Evolutionary conservation across 2,329 filamentous ascomycete species (phyloP).

Genomic region (Ascochyta clinopodiicola): DNA sequence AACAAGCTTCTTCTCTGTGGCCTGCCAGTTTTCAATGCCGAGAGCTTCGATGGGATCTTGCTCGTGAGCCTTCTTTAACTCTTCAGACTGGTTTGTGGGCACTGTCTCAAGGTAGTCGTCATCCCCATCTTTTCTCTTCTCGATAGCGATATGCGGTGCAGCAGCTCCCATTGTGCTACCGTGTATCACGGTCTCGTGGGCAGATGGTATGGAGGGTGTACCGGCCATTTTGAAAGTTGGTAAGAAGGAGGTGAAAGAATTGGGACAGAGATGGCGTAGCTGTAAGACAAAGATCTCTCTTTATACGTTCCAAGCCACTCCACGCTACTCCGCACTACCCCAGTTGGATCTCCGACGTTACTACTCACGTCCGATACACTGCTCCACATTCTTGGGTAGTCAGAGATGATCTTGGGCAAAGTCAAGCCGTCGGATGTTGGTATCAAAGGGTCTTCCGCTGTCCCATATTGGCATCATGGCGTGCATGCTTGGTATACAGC

Average conservation of each 20-base stretch:
- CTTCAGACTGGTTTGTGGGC: neutral
- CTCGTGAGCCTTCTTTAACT: neutral
- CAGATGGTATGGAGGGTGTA: neutral
- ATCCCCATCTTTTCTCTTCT: neutral
- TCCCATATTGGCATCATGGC: slow-evolving; percentile 1
- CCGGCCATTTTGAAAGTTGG: neutral
- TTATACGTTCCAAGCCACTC: neutral
- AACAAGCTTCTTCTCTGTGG: slow-evolving; percentile 15
- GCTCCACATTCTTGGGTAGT: neutral
- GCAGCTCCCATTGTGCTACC: neutral
- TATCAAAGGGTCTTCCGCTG: neutral
- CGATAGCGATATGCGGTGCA: neutral
- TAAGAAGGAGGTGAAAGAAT: too few species aligned
- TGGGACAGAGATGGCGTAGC: too few species aligned
- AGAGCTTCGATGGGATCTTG: slow-evolving; percentile 10
- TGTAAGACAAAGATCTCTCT: neutral
- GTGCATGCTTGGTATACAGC: neutral
- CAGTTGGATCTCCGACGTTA: slow-evolving; percentile 5
- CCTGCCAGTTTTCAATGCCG: slow-evolving; percentile 20
- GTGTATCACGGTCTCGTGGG: neutral
- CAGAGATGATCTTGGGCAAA: neutral
- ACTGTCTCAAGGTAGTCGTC: too few species aligned
- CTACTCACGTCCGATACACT: slow-evolving; percentile 5
- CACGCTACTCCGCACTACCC: slow-evolving; percentile 5
- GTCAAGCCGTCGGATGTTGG: neutral